phyloP scores from a whole-genome alignment of 2,329 filamentous ascomycete genomes.

The Ophiostoma sp. region DNA sequence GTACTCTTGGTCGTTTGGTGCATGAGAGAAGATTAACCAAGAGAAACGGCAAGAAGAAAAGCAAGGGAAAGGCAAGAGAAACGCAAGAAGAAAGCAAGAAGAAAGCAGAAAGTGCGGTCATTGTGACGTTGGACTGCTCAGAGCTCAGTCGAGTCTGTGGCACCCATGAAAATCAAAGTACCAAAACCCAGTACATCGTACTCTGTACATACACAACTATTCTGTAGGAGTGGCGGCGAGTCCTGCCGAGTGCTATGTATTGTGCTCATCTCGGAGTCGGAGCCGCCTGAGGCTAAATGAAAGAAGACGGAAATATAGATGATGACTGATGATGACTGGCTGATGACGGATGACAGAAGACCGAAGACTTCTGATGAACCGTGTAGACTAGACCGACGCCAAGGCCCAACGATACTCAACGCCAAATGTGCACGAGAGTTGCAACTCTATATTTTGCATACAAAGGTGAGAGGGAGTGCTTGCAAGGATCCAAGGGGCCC shows the following conservation, averaged over 20 bases:
- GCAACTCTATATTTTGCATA: neutral
- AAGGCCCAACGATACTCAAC: neutral
- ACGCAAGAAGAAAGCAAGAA: neutral
- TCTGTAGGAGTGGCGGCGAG: neutral
- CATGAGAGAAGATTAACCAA: too few species aligned
- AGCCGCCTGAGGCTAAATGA: neutral
- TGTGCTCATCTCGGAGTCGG: neutral
- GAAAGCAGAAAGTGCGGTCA: neutral
- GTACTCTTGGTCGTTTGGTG: neutral
- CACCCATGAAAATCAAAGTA: constrained; percentile 12
- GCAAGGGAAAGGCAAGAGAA: neutral
- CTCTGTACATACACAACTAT: too few species aligned
- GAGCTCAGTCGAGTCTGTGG: neutral
- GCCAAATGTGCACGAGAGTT: neutral
- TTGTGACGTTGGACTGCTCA: constrained; percentile 5
- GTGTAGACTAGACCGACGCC: neutral
- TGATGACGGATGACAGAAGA: neutral
- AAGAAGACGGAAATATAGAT: neutral
- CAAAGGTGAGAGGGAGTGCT: neutral
- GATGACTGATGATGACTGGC: neutral
- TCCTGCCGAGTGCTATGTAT: neutral
- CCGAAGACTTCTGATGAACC: neutral
- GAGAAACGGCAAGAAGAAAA: neutral
- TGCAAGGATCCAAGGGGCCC: neutral
- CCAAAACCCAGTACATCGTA: neutral